Evolutionary conservation across 2,329 filamentous ascomycete species (phyloP), one percentile per base, ranked within the genome.

Genomic region (Fusarium falciforme): DNA sequence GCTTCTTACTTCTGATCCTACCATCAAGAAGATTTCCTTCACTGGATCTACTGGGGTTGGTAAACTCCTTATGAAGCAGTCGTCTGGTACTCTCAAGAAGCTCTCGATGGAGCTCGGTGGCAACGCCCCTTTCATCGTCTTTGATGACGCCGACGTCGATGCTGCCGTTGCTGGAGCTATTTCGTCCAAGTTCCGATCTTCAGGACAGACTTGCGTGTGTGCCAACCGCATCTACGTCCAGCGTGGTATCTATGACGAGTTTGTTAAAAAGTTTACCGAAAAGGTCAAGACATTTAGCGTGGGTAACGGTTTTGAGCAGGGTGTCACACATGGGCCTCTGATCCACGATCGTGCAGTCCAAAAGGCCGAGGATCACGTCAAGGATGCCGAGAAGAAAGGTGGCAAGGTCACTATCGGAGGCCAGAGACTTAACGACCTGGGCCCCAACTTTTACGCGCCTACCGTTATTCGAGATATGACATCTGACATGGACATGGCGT

Each of bases 101-200:
- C 81, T 92, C 44, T 96, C 94, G 0, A 93, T 98, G 82, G 96
- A 98, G 82, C 92, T 98, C 1, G 96, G 96, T 64, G 96, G 96
- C 57, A 98, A 98, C 82, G 94, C 96, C 0, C 96, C 96, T 2
- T 97, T 98, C 81, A 98, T 98, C 75, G 94, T 98, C 36, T 98
- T 98, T 80, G 95, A 98, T 79, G 96, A 98, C 79, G 94, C 96
- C 22, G 94, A 98, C 80, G 85, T 98, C 22, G 95, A 98, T 68
- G 85, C 87, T 6, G 96, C 96, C 3, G 94, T 98, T 1, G 85
- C 90, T 0, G 96, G 95, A 29, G 95, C 95, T 57, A 89, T 98
- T 63, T 86, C 92, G 27, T 95, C 91, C 79, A 99, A 98, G 83
- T 98, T 98, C 90, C 93, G 96, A 64, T 94, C 93, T 40, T 97